These are phyloP conservation scores for Fusarium brevicatenulatum DNA, from an alignment of 2,329 filamentous ascomycete genomes.

Conservation along the genomic window DNA sequence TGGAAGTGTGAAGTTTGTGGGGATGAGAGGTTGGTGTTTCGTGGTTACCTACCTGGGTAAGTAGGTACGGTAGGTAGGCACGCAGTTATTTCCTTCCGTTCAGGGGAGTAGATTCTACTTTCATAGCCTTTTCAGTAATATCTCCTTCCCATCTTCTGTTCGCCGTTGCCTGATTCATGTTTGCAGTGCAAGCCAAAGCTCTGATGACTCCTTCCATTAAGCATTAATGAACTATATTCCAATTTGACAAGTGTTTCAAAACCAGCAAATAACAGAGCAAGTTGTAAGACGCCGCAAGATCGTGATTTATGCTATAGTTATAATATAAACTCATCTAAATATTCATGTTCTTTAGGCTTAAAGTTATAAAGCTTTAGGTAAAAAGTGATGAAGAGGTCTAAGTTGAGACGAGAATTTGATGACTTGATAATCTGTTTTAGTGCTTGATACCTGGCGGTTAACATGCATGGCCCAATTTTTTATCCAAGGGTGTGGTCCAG, in stretches of 20 bases:
- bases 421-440: not conserved
- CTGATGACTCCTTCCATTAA: not conserved
- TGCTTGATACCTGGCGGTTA: not conserved
- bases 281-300: not conserved
- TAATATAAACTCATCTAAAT: not conserved
- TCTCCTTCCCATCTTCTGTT: not conserved
- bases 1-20: fast-evolving
- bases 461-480: constrained; percentile 9
- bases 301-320: not conserved
- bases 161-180: fast-evolving
- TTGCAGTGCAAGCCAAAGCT: not conserved
- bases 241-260: fast-evolving
- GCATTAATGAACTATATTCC: fast-evolving
- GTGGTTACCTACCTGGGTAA: not conserved
- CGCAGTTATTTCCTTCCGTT: not conserved
- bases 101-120: not conserved
- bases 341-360: not conserved
- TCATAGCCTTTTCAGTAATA: fast-evolving
- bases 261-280: not conserved
- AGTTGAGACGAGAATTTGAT: not conserved
- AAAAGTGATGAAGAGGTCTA: not conserved
- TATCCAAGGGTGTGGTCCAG: not conserved
- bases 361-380: not conserved
- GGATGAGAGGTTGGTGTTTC: not conserved
- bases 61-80: not conserved